Evolutionary conservation across 2,329 filamentous ascomycete genomes (phyloP).

Genomic region (Apiospora arundinis): DNA sequence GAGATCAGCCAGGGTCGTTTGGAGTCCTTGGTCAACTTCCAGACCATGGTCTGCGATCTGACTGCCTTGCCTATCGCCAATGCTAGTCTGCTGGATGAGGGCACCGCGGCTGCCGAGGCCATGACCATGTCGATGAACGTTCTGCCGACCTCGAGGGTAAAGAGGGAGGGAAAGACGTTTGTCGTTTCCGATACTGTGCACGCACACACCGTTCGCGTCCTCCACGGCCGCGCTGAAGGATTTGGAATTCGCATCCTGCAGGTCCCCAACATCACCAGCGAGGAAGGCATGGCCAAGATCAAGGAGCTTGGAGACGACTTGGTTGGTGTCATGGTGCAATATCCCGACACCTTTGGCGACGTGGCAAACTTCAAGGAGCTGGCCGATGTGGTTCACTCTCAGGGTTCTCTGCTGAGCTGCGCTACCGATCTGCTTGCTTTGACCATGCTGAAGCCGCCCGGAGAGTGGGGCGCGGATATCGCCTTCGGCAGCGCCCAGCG

Average conservation of each 20-base stretch:
- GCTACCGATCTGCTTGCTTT: constrained; percentile 89
- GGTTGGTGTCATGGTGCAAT: constrained; percentile 91
- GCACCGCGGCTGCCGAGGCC: constrained; percentile 90
- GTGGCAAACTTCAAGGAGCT: constrained; percentile 77
- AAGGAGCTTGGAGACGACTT: constrained; percentile 80
- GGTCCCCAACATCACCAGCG: constrained; percentile 69
- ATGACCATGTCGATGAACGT: constrained; percentile 91
- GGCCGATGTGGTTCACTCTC: constrained; percentile 77
- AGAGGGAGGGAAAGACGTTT: constrained; percentile 78
- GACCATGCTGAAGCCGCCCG: constrained; percentile 86
- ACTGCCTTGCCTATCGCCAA: constrained; percentile 89
- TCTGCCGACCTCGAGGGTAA: constrained; percentile 73
- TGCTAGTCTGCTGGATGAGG: constrained; percentile 88
- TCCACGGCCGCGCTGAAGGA: constrained; percentile 86
- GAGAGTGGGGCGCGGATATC: constrained; percentile 94
- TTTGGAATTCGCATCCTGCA: constrained; percentile 83
- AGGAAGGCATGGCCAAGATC: constrained; percentile 66
- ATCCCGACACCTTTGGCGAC: constrained; percentile 86
- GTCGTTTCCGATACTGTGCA: constrained; percentile 84
- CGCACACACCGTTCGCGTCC: constrained; percentile 83
- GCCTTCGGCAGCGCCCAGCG: constrained; percentile 93
- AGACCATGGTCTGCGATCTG: constrained; percentile 89
- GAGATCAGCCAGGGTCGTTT: constrained; percentile 96
- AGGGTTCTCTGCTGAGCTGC: constrained; percentile 81
- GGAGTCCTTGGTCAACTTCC: constrained; percentile 93